These are phyloP conservation scores for Quercus lobata DNA, from an alignment of 331 rosid genomes.

Conservation along the genomic window DNA sequence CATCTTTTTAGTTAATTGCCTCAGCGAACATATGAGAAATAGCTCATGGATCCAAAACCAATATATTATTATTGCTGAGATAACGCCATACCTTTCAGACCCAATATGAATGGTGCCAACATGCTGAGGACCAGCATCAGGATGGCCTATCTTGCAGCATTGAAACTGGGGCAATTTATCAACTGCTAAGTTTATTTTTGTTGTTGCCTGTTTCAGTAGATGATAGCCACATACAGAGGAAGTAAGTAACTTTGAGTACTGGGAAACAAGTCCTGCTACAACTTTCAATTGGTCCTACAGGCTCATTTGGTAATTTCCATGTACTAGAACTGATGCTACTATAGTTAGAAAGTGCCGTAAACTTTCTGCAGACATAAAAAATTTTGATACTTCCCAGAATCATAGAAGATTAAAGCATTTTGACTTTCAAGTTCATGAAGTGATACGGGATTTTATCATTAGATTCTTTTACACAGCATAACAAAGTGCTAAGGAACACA, in stretches of 20 bases:
- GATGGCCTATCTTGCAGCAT: slow-evolving; percentile 55
- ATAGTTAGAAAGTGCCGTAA: background rate
- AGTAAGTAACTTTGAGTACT: background rate
- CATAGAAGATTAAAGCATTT: background rate
- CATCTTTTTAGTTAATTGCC: background rate
- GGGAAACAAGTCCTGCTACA: background rate
- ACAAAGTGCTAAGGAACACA: background rate
- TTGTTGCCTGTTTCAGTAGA: slow-evolving; percentile 75
- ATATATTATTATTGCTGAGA: background rate
- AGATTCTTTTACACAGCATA: background rate
- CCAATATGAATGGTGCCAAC: slow-evolving; percentile 90
- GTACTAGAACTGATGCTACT: background rate
- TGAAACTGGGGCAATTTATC: slow-evolving; percentile 74
- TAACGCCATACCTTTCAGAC: slow-evolving; percentile 67
- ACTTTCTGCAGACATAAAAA: background rate
- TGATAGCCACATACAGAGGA: slow-evolving; percentile 14
- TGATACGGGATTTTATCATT: background rate
- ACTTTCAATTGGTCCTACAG: background rate
- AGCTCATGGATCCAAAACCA: background rate
- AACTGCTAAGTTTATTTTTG: slow-evolving; percentile 88
- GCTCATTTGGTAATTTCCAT: background rate
- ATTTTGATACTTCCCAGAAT: background rate
- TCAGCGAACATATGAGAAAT: background rate
- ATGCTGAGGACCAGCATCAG: slow-evolving; percentile 78
- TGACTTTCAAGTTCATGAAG: background rate